A percentile compares a stretch with the other conserved stretches of the same genome.
These are phyloP conservation scores for Pseudopyrenochaeta lycopersici DNA, from an alignment of 2,329 filamentous ascomycete species.

Conservation along the genomic window DNA sequence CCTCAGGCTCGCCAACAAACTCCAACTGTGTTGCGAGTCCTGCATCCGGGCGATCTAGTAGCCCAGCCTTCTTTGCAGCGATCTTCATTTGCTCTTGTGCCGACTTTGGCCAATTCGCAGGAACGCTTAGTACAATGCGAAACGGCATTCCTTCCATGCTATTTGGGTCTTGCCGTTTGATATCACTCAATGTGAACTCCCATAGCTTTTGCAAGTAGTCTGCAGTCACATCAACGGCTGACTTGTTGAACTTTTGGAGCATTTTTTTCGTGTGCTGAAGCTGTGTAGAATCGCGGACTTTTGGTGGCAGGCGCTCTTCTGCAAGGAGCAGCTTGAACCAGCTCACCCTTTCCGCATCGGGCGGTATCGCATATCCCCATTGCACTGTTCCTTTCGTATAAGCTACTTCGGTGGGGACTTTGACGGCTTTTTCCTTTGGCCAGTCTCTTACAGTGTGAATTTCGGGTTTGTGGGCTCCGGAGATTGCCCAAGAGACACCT, in stretches of 20 bases:
- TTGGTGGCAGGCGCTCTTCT: constrained; percentile 1
- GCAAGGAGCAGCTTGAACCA: constrained; percentile 21
- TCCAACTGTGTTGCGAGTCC: not conserved
- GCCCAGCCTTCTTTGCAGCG: not conserved
- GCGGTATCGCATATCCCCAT: constrained; percentile 16
- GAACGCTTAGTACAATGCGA: constrained; percentile 10
- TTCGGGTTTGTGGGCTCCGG: not conserved
- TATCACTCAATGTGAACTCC: constrained; percentile 6
- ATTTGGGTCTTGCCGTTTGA: not conserved
- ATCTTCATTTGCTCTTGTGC: constrained; percentile 7
- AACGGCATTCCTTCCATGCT: constrained; percentile 9
- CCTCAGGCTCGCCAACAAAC: constrained; percentile 10
- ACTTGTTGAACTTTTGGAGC: constrained; percentile 3
- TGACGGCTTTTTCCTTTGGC: constrained; percentile 2
- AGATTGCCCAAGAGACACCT: no score
- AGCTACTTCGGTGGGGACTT: constrained; percentile 13
- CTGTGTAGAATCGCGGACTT: constrained; percentile 1
- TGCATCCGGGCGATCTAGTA: not conserved
- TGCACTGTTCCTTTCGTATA: constrained; percentile 8
- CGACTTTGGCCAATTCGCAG: constrained; percentile 12
- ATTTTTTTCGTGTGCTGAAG: constrained; percentile 1
- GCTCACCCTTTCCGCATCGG: constrained; percentile 2
- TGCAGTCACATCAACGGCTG: constrained; percentile 3
- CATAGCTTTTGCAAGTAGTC: constrained; percentile 14
- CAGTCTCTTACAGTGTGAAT: constrained; percentile 7